Percentiles rank a stretch among this genome's conserved stretches.
phyloP scores from a whole-genome alignment of 106 monocot genomes.

The Cymbidium sinense region DNA sequence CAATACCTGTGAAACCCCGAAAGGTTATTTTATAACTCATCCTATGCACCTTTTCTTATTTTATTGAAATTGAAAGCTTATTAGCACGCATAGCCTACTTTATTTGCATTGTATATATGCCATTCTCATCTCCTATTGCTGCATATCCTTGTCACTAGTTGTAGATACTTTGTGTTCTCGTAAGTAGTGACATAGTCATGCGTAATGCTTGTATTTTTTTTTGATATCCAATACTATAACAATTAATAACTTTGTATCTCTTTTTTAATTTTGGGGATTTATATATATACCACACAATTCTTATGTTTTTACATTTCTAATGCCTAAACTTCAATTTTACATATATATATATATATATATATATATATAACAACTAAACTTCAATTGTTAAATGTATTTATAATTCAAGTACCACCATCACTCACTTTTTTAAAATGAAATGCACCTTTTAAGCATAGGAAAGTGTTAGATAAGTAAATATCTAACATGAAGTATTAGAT shows the following conservation, averaged over 20 bases:
- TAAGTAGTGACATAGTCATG: not conserved
- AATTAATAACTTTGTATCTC: not conserved
- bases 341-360: too few relatives aligned
- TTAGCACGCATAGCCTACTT: not conserved
- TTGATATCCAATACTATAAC: not conserved
- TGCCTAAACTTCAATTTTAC: too few relatives aligned
- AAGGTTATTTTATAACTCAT: conserved; percentile 39
- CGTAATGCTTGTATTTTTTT: not conserved
- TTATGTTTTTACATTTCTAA: too few relatives aligned
- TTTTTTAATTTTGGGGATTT: not conserved
- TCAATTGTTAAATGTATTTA: too few relatives aligned
- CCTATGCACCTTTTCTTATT: not conserved
- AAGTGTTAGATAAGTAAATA: too few relatives aligned
- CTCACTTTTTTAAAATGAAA: too few relatives aligned
- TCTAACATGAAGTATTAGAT: too few relatives aligned
- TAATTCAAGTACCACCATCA: too few relatives aligned
- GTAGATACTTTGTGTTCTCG: not conserved
- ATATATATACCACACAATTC: too few relatives aligned
- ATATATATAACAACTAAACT: too few relatives aligned
- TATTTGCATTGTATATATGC: not conserved
- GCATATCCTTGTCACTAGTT: not conserved
- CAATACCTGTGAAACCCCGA: conserved; percentile 77
- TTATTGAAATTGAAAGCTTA: not conserved
- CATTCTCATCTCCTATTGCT: not conserved
- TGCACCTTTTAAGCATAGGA: too few relatives aligned